Evolutionary conservation across 768 basidiomycete genomes (phyloP).

Genomic region (Tylopilus balloui): DNA sequence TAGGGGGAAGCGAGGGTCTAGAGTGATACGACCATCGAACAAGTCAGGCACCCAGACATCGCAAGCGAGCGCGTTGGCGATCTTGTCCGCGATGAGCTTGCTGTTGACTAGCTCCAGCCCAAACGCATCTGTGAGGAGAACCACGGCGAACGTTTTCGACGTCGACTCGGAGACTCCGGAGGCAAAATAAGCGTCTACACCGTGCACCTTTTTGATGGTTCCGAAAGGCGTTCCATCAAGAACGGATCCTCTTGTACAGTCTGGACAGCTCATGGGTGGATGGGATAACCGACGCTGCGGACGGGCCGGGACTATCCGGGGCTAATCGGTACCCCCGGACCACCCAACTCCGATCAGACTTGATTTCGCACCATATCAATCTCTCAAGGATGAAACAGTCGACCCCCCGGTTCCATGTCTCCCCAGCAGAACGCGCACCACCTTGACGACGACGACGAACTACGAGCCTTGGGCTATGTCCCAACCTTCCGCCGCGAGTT

Average conservation of each 20-base stretch:
- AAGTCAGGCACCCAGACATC: constrained; percentile 65
- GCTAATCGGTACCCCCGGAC: no score
- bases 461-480: constrained; percentile 28
- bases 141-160: constrained; percentile 34
- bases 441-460: constrained; percentile 17
- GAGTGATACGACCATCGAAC: constrained; percentile 42
- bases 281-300: no score
- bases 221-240: constrained; percentile 47
- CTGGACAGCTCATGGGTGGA: constrained; percentile 5
- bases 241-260: constrained; percentile 39
- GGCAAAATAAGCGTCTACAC: constrained; percentile 40
- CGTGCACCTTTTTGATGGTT: constrained; percentile 30
- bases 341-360: no score
- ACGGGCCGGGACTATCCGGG: no score
- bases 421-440: neutral
- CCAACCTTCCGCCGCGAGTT: constrained; percentile 43
- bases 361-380: neutral
- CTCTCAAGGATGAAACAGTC: neutral
- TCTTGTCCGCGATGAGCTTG: constrained; percentile 53
- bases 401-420: neutral
- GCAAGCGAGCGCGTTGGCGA: constrained; percentile 45
- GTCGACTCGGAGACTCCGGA: constrained; percentile 14
- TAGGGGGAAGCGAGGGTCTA: neutral
- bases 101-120: constrained; percentile 49
- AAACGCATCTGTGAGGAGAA: constrained; percentile 55